Conservation (phyloP, 2,329 filamentous ascomycete species). For the Trichoderma sp. region DNA sequence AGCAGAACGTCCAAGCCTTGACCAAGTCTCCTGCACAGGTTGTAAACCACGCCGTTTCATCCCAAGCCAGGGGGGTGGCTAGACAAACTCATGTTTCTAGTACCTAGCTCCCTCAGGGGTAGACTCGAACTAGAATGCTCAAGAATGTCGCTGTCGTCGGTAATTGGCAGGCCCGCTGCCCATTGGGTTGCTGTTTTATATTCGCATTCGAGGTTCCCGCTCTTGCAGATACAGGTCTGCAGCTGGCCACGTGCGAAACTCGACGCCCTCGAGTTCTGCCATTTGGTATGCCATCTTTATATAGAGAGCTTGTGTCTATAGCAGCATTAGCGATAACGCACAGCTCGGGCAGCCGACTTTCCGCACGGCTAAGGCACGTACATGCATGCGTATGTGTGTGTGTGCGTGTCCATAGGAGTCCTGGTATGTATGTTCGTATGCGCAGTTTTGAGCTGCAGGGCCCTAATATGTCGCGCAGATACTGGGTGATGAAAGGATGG, state of each 20-base stretch:
- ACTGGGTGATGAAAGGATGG: slow-evolving; percentile 27
- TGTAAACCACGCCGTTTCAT: slow-evolving; percentile 27
- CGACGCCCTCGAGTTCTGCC: background rate
- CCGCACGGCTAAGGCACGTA: background rate
- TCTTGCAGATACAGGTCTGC: background rate
- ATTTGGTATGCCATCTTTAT: background rate
- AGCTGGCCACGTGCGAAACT: background rate
- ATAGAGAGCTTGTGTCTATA: background rate
- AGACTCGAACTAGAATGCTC: slow-evolving; percentile 22
- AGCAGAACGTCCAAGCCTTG: background rate
- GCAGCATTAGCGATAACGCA: background rate
- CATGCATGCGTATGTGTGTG: background rate
- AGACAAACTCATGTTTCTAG: slow-evolving; percentile 21
- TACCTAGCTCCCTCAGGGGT: slow-evolving; percentile 22
- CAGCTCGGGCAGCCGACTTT: background rate
- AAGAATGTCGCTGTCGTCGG: slow-evolving; percentile 25
- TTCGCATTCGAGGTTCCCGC: background rate
- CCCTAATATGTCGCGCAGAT: slow-evolving; percentile 29
- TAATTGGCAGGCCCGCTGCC: slow-evolving; percentile 27
- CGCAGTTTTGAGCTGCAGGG: background rate
- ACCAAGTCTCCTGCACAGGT: background rate
- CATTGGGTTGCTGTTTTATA: slow-evolving; percentile 20
- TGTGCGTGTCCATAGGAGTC: background rate
- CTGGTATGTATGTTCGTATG: background rate
- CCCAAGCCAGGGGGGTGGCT: slow-evolving; percentile 26